Evolutionary conservation across 768 basidiomycete genomes (phyloP), one percentile per base, ranked within the genome.

Genomic region (Amanita jacksonii): DNA sequence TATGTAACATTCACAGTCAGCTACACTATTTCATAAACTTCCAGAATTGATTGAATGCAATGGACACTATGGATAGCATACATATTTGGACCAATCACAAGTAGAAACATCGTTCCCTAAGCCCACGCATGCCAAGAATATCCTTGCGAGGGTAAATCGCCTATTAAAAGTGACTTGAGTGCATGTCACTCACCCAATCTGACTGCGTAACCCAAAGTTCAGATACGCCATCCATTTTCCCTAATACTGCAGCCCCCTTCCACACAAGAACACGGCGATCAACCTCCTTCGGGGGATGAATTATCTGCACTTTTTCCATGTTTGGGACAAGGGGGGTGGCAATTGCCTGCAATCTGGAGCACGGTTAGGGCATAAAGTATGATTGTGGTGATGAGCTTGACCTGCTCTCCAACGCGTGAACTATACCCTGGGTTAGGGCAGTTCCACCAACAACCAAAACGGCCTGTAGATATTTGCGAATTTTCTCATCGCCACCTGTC

Each of bases 221-320:
- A 23, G 77, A 73, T 35, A 85, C 78, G 2, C 81, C 79, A 41
- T 99, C 96, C 77, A 98, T 85, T 62, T 89, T 88, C 20, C 83
- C 87, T 32, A 97, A 76, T 9, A 93, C 89, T 6, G 84, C 77
- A 5, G 84, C 90, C 8, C 96, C 96, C 61, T 97, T 97, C 96
- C 96, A 99, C 12, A 80, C 81, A 24, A 98, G 73, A 28, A 90
- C 80, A 19, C 79, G 75, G 4, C 89, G 90, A 61, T 98, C 92
- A 34, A 97, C 77, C 48, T 91, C 89, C 58, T 92, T 85, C 1
- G 93, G 92, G 2, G 91, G 85, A n/a, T 91, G 88, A 36, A 98
- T 85, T 47, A 96, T 87, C 51, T 84, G 79, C 5, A 94, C 85
- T 53, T 85, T 86, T 56, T 86, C 83, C 79, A 92, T 88, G 56